A percentile compares a stretch with the other conserved stretches of the same genome.
Conservation (phyloP, 2,329 filamentous ascomycete genomes). For the Clonostachys rhizophaga region DNA sequence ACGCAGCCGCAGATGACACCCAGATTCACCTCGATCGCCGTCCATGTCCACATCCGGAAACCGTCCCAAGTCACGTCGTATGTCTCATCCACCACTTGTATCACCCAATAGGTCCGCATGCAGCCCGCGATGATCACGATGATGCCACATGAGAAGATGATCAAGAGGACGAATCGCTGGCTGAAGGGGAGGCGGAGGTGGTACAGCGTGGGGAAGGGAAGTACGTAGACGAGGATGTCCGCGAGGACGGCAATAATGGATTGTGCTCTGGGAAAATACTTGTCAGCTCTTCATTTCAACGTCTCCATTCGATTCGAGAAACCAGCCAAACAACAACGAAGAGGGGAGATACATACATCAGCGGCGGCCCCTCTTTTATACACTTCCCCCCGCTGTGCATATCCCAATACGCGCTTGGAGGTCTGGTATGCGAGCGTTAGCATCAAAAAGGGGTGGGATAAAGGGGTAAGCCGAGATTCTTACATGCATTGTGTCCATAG, state of each 20-base stretch:
- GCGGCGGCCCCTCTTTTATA: slow-evolving; percentile 16
- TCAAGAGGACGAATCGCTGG: slow-evolving; percentile 26
- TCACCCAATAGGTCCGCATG: slow-evolving; percentile 28
- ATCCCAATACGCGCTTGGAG: slow-evolving; percentile 13
- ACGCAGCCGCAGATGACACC: slow-evolving; percentile 34
- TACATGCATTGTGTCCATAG: slow-evolving; percentile 30
- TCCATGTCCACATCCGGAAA: slow-evolving; percentile 34
- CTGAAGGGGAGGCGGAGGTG: slow-evolving; percentile 19
- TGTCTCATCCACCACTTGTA: slow-evolving; percentile 23
- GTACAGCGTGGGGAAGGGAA: slow-evolving; percentile 27
- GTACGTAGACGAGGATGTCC: slow-evolving; percentile 27
- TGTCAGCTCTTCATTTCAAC: not conserved
- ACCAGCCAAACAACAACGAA: not conserved
- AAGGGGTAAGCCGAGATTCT: slow-evolving; percentile 4
- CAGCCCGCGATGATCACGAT: slow-evolving; percentile 28
- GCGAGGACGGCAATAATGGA: slow-evolving; percentile 20
- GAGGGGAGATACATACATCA: slow-evolving; percentile 10
- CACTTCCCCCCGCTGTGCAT: slow-evolving; percentile 15
- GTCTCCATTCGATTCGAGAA: not conserved
- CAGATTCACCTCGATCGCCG: slow-evolving; percentile 31
- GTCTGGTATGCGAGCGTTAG: slow-evolving; percentile 4
- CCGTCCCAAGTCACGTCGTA: slow-evolving; percentile 35
- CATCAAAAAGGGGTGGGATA: not conserved
- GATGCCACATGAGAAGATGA: slow-evolving; percentile 27
- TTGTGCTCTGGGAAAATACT: slow-evolving; percentile 14